These are phyloP conservation scores for Ophiostoma novo-ulmi DNA, from an alignment of 2,329 filamentous ascomycete genomes.

Conservation along the genomic window DNA sequence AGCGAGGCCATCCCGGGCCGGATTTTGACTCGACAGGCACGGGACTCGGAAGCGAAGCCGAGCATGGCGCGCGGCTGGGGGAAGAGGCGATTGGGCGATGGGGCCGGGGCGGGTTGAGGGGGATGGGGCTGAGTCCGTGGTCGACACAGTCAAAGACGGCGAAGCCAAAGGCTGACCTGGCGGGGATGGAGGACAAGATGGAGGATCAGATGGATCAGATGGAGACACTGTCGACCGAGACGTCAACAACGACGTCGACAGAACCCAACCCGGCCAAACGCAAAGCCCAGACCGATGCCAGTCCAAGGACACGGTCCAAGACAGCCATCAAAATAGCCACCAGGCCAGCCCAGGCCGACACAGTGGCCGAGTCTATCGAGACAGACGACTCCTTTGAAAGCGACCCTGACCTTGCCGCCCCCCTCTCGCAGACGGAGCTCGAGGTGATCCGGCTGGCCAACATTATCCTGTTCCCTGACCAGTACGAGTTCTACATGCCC, in stretches of 20 bases:
- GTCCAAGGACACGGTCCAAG: neutral
- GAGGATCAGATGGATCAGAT: neutral
- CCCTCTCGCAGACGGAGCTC: constrained; percentile 39
- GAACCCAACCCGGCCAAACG: neutral
- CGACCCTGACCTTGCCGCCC: neutral
- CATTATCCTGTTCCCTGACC: constrained; percentile 53
- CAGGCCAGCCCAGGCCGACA: neutral
- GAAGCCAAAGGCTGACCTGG: neutral
- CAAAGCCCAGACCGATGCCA: neutral
- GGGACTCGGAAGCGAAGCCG: constrained; percentile 48
- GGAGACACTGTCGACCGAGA: neutral
- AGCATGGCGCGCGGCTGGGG: constrained; percentile 44
- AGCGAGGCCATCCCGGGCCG: constrained; percentile 49
- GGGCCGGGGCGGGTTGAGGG: constrained; percentile 49
- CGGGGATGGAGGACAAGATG: neutral
- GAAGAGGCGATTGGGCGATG: constrained; percentile 49
- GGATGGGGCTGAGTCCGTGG: constrained; percentile 56
- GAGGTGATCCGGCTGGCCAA: constrained; percentile 52
- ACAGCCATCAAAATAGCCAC: neutral
- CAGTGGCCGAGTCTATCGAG: neutral
- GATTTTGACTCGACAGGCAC: constrained; percentile 53
- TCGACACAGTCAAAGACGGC: constrained; percentile 33
- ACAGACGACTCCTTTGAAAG: neutral
- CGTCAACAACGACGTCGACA: neutral
- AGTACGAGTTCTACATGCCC: constrained; percentile 46